Evolutionary conservation across 257 asterid genomes (phyloP).

Genomic region (Capsicum pubescens): DNA sequence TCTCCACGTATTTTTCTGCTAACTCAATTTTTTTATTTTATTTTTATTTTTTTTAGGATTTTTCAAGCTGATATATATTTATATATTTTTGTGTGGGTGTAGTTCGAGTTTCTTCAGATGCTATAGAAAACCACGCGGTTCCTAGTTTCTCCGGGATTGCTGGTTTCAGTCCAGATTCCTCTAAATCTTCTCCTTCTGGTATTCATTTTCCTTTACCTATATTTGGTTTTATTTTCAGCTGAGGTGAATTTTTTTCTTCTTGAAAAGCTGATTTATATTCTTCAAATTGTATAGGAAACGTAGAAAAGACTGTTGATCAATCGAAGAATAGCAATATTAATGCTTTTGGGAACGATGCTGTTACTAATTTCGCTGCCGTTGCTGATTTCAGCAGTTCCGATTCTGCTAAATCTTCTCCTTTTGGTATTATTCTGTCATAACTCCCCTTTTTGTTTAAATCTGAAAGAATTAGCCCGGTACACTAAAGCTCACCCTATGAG

Average conservation of each 20-base stretch:
- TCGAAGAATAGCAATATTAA: constrained; percentile 28
- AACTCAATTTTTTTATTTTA: not conserved
- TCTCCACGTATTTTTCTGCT: constrained; percentile 19
- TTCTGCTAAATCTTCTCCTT: constrained; percentile 36
- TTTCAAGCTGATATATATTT: not conserved
- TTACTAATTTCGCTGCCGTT: constrained; percentile 38
- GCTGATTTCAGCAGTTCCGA: not conserved
- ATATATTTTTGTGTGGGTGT: not conserved
- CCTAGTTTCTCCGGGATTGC: constrained; percentile 39
- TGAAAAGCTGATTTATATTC: not conserved
- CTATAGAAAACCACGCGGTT: constrained; percentile 25
- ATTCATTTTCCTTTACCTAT: constrained; percentile 16
- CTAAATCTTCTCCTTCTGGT: constrained; percentile 33
- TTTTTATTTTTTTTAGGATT: not conserved
- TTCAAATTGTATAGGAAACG: constrained; percentile 30
- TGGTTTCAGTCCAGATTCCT: constrained; percentile 32
- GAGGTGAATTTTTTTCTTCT: not conserved
- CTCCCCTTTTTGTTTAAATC: not conserved
- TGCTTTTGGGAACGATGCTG: not conserved
- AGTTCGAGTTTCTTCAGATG: constrained; percentile 22
- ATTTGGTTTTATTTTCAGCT: not conserved
- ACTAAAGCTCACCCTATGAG: too few relatives aligned
- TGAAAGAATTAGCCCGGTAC: too few relatives aligned
- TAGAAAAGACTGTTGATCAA: not conserved
- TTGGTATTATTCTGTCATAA: not conserved